Conservation (phyloP, 768 basidiomycete species). For the Boletus subcaerulescens region DNA sequence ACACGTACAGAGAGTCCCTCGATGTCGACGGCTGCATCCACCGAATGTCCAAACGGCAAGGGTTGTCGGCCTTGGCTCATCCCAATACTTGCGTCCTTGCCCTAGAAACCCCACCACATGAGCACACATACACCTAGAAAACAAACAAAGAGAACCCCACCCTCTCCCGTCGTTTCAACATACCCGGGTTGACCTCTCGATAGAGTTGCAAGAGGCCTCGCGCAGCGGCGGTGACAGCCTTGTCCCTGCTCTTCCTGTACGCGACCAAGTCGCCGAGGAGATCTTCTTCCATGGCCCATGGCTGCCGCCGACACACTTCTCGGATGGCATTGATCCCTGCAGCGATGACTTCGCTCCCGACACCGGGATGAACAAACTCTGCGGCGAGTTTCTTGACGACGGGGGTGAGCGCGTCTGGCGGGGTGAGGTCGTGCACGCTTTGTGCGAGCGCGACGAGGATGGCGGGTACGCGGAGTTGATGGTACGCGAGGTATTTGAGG, state of each 20-base stretch:
- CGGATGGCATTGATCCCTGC: conserved; percentile 96
- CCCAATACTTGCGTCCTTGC: conserved; percentile 87
- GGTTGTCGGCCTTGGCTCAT: conserved; percentile 60
- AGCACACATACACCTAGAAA: not conserved
- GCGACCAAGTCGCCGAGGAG: conserved; percentile 88
- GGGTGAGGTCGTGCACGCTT: conserved; percentile 92
- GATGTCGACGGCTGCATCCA: conserved; percentile 76
- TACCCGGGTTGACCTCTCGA: conserved; percentile 92
- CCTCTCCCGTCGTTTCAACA: conserved; percentile 86
- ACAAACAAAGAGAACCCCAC: conserved; percentile 39
- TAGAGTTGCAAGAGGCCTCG: conserved; percentile 86
- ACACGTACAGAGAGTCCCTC: conserved; percentile 79
- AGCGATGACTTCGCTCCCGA: conserved; percentile 90
- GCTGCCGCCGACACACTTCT: conserved; percentile 91
- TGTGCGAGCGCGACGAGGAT: conserved; percentile 94
- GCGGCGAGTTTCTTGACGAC: conserved; percentile 88
- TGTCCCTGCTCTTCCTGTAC: conserved; percentile 94
- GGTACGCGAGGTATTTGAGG: conserved; percentile 88
- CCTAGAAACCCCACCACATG: conserved; percentile 41
- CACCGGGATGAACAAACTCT: conserved; percentile 97
- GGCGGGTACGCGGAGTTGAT: conserved; percentile 87
- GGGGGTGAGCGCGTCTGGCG: conserved; percentile 87
- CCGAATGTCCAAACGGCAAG: conserved; percentile 78
- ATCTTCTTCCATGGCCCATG: conserved; percentile 97
- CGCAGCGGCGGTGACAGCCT: conserved; percentile 86